Conservation (phyloP, 306 rosid genomes). For the Vachellia collinsii region DNA sequence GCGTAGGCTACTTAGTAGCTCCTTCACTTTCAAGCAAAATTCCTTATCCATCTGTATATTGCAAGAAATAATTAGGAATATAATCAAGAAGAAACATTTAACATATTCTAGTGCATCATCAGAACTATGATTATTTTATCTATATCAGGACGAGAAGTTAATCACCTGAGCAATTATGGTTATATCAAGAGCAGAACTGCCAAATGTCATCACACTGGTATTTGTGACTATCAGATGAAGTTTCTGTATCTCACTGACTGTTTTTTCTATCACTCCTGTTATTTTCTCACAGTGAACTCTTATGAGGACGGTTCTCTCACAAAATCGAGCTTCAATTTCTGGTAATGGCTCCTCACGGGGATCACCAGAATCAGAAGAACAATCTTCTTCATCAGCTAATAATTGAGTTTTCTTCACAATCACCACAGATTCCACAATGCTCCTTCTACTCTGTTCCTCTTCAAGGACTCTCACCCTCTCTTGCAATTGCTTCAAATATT, state of each 20-base stretch:
- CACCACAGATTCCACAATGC: slow-evolving; percentile 71
- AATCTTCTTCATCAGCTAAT: slow-evolving; percentile 47
- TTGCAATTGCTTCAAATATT: slow-evolving; percentile 85
- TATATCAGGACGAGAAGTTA: neutral
- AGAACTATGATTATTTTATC: neutral
- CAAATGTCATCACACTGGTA: slow-evolving; percentile 80
- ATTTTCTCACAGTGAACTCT: slow-evolving; percentile 86
- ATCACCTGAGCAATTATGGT: slow-evolving; percentile 87
- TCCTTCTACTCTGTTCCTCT: slow-evolving; percentile 73
- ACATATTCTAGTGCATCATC: neutral
- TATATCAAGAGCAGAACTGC: slow-evolving; percentile 72
- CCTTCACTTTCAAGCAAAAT: slow-evolving; percentile 70
- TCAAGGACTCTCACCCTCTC: slow-evolving; percentile 78
- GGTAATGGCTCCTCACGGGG: slow-evolving; percentile 62
- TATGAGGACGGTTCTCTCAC: slow-evolving; percentile 78
- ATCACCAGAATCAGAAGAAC: slow-evolving; percentile 38
- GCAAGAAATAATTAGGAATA: neutral
- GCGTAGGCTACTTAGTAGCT: slow-evolving; percentile 70
- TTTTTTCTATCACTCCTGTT: slow-evolving; percentile 67
- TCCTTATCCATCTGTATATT: slow-evolving; percentile 77
- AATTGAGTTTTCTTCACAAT: slow-evolving; percentile 69
- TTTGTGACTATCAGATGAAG: slow-evolving; percentile 65
- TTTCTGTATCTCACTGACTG: slow-evolving; percentile 70
- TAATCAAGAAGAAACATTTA: neutral
- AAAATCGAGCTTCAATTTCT: slow-evolving; percentile 84